Conservation (phyloP, 23 red algal genomes). For the Rhodosorus marinus region DNA sequence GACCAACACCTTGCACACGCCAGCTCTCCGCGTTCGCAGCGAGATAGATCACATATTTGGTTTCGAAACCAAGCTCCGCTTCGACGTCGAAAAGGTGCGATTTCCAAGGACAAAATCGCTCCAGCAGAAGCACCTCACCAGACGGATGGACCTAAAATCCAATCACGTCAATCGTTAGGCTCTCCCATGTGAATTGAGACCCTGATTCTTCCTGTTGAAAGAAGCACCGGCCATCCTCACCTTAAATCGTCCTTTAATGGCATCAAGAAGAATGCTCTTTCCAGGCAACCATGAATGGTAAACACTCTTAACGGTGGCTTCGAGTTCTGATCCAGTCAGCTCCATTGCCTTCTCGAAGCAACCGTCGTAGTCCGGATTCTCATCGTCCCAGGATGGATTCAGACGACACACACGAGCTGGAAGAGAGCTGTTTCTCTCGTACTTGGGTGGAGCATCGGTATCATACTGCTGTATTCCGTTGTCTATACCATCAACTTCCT, state of each 20-base stretch:
- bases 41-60: conserved; percentile 61
- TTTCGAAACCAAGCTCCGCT: conserved; percentile 1
- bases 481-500: conserved; percentile 87
- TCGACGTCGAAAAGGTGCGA: conserved; percentile 75
- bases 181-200: no score
- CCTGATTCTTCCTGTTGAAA: no score
- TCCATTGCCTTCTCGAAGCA: conserved; percentile 43
- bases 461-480: conserved; percentile 71
- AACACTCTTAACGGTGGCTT: conserved; percentile 22
- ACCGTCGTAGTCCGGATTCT: conserved; percentile 28
- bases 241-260: conserved; percentile 20
- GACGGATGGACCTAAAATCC: conserved; percentile 13
- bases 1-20: conserved; percentile 78
- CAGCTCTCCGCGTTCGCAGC: conserved; percentile 38
- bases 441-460: conserved; percentile 35
- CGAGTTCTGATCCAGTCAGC: conserved; percentile 72
- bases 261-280: conserved; percentile 28
- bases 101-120: conserved; percentile 87
- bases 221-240: no score
- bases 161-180: no score
- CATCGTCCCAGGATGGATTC: conserved; percentile 73
- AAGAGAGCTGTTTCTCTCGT: conserved; percentile 37
- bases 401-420: conserved; percentile 47
- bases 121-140: conserved; percentile 38
- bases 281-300: conserved; percentile 71